Evolutionary conservation across 129 eudicot genomes (phyloP), one percentile per base, ranked within the genome.

Genomic region (Flaveria linearis): DNA sequence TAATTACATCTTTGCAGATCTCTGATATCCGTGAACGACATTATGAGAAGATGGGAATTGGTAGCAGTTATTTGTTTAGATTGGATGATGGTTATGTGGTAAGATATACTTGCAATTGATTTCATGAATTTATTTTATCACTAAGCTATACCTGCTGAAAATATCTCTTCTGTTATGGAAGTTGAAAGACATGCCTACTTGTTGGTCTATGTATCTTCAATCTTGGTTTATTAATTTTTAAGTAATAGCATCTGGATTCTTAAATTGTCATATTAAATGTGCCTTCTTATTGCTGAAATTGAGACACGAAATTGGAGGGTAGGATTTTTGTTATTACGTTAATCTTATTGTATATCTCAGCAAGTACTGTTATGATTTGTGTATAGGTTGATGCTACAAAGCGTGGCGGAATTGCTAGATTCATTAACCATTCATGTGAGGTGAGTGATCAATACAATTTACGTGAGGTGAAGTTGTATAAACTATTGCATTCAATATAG

Each of bases 41-140:
- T 62, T 94, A 94, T 82, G 99, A 94, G 87, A 94, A 89, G 81
- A 94, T 85, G 91, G 99, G 99, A 76, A 94, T 91, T 75, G 99
- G 99, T 68, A 94, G 99, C 88, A 94, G 99, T 84, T 94, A 94
- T 84, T 93, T 94, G 74, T 94, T 94, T 75, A 84, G 97, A 86
- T 74, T 94, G 82, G 99, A 94, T 85, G 99, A 94, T 76, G 99
- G 97, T 73, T 91, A 91, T 78, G 99, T 94, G 96, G 99, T 94
- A 85, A 82, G 97, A 81, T 69, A 76, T 55, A 43, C 30, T 16
- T 77, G 56, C 67, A 77, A 55, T 42, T 68, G 25, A 47, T 78
- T 20, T 58, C 3, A 55, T 56, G 49, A 68, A 69, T 58, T 9
- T n/a, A n/a, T 52, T n/a, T 67, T 42, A 22, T 68, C 23, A 66